Base-by-base conservation (phyloP, 192 early-diverging fungal genomes). In the Entophlyctis helioformis region DNA sequence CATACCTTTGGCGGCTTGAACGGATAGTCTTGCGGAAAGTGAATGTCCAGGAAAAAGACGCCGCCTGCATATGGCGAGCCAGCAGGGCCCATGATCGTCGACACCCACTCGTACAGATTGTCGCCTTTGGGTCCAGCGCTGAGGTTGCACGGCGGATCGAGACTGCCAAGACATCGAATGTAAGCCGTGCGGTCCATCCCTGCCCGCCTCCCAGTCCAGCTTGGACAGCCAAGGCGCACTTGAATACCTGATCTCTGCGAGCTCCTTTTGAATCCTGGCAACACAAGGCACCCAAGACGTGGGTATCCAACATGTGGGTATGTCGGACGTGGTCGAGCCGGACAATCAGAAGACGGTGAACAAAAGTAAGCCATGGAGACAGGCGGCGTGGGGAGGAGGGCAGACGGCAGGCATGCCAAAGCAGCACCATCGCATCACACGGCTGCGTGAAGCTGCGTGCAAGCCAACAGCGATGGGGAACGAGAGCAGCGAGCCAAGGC, bases 81-180 rank as follows among this genome's bases (percentile, higher is more conserved):
- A 44, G 71, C 64, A 8, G 93, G 93, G 7, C 93, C 93, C 34
- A 80, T 74, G 48, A 97, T 90, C 2, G 94, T 95, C 16, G 91
- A 83, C 2, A 87, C 81, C 94, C 94, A 96, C 54, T 97, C 89
- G 59, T 89, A 94, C 28, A 97, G 64, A 43, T 91, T 91, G 60
- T 95, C 93, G 24, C 89, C 90, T 49, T 93, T 93, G 7, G 94
- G 91, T 21, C 91, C 89, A 35, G 94, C 94, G 56, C 85, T 83
- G 81, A 87, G 91, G 63, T 89, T 89, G 57, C 79, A 82, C 44
- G 93, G 93, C 21, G 93, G 93, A 59, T 95, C 89, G 36, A 95
- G 70, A 50, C 80, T 82, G 47, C 6, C 3, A 28, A 52, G 22
- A n/a, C 13, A n/a, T 11, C 22, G 26, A 19, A 11, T 34, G 15